Base-by-base conservation (phyloP, 768 basidiomycete genomes). In the Heimioporus sp. region DNA sequence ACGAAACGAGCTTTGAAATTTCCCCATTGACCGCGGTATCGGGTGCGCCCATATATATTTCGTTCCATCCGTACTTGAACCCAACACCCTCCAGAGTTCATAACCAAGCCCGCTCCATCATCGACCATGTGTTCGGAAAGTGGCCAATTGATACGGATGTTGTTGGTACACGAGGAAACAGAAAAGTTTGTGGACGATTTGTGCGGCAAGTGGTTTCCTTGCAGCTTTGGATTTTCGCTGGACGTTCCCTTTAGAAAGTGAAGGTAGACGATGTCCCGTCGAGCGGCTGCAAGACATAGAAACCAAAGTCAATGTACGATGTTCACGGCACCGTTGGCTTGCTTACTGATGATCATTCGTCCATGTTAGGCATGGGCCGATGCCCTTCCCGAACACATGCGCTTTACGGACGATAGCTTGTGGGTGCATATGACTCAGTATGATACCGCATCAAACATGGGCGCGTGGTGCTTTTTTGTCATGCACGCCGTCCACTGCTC, bases 1-100 rank as follows among this genome's bases (percentile, higher is more conserved):
- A 91, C 62, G 90, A 92, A 67, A 83, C 87, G 10, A 85, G 80
- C 65, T 92, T 91, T 60, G 89, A 92, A 66, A 71, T 92, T 51
- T 81, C 80, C 24, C 80, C 81, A 21, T 47, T 71, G 49, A 59
- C 70, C 11, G 56, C 69, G 46, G 38, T 70, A 46, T 68, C 70
- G 52, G 69, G 69, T 73, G 56, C 44, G 24, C 8, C 37, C 45
- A 46, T 41, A 12, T 50, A 46, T 41, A 12, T 50, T 37, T 43
- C 21, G 11, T 31, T 21, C 16, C 38, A 43, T 28, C 60, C 17
- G 4, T 30, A 54, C 34, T 39, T 5, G n/a, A 31, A 5, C n/a
- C 35, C 51, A 49, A 65, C 40, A 39, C 49, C 37, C 5, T 5
- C 28, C 59, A 85, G 90, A 92, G 71, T 90, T 85, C 60, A 71